A percentile compares a stretch with the other conserved stretches of the same genome.
phyloP scores from a whole-genome alignment of 2,329 filamentous ascomycete genomes.

The Venturia pyrina region DNA sequence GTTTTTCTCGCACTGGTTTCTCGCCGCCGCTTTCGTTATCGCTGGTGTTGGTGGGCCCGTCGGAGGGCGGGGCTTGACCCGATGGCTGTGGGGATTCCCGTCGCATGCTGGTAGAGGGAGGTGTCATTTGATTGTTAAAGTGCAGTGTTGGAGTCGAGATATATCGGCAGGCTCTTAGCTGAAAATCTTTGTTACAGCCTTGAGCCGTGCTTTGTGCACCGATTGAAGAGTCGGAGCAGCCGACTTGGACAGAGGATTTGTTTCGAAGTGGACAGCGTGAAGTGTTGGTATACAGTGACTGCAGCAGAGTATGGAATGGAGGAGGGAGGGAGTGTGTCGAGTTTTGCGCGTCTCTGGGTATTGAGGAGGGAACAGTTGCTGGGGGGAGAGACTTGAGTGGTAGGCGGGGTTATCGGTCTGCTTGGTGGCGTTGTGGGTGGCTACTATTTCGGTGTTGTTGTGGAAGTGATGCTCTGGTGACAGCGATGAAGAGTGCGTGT shows the following conservation, averaged over 20 bases:
- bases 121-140: not conserved
- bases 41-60: constrained; percentile 19
- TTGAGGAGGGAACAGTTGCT: not conserved
- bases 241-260: not conserved
- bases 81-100: constrained; percentile 16
- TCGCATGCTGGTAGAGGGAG: constrained; percentile 13
- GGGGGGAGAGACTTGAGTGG: not conserved
- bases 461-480: not conserved
- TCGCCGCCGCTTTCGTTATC: constrained; percentile 40
- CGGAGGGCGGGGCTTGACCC: constrained; percentile 18
- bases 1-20: constrained; percentile 48
- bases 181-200: not conserved
- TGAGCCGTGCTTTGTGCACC: not conserved
- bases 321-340: not conserved
- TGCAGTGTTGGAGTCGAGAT: not conserved
- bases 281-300: not conserved
- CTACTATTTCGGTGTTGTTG: not conserved
- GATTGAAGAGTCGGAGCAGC: not conserved
- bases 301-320: not conserved
- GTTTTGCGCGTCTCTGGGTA: not conserved
- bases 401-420: not conserved
- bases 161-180: not conserved
- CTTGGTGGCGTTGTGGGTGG: not conserved
- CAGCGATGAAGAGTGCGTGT: too few relatives aligned
- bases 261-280: not conserved